Percentiles rank a stretch among this genome's conserved stretches.
These are phyloP conservation scores for Lentinus tigrinus DNA, from an alignment of 768 basidiomycete genomes.

Conservation along the genomic window DNA sequence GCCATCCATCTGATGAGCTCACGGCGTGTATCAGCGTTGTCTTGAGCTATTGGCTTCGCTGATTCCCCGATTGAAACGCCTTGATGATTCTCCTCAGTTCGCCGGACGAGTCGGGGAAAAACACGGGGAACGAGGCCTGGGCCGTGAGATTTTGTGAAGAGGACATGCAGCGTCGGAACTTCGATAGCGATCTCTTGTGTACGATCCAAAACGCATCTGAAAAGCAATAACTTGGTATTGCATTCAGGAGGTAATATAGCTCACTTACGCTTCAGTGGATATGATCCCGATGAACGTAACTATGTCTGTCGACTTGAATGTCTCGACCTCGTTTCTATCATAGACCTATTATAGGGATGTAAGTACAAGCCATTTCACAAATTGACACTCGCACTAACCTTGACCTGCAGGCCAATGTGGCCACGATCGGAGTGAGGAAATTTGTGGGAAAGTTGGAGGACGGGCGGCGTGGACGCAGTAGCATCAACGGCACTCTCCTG, in stretches of 20 bases:
- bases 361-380: not conserved
- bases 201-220: slow-evolving; percentile 32
- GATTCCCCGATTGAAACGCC: not conserved
- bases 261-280: slow-evolving; percentile 59
- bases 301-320: slow-evolving; percentile 60
- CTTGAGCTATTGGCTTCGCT: not conserved
- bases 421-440: slow-evolving; percentile 52
- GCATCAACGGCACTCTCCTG: not conserved
- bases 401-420: slow-evolving; percentile 73
- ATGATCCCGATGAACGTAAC: slow-evolving; percentile 74
- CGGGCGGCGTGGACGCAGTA: not conserved
- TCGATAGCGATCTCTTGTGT: slow-evolving; percentile 33
- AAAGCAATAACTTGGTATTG: not conserved
- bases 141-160: slow-evolving; percentile 49
- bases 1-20: slow-evolving; percentile 76
- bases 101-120: slow-evolving; percentile 32
- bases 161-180: slow-evolving; percentile 69
- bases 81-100: not conserved
- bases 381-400: slow-evolving; percentile 40
- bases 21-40: slow-evolving; percentile 37
- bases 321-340: slow-evolving; percentile 40
- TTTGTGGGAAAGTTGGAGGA: slow-evolving; percentile 50
- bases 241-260: not conserved
- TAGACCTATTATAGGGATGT: slow-evolving; percentile 50
- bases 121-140: slow-evolving; percentile 38